Percentiles rank a stretch among this genome's conserved stretches.
These are phyloP conservation scores for Gaultheria prostrata DNA, from an alignment of 148 eudicot genomes.

Conservation along the genomic window DNA sequence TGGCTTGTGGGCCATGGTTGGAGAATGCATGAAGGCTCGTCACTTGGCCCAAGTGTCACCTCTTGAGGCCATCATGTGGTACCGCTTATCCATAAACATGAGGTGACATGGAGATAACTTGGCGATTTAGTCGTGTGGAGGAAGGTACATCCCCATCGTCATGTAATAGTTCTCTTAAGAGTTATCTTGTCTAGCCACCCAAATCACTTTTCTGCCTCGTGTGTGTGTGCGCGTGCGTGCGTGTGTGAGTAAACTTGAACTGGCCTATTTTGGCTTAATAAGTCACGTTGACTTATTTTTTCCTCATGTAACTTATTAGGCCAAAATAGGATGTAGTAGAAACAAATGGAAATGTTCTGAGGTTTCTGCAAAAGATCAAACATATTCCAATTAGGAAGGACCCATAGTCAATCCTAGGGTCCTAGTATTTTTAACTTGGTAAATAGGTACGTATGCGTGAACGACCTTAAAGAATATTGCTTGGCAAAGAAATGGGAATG, in stretches of 20 bases:
- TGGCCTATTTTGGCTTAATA: too few relatives aligned
- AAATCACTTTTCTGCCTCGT: not conserved
- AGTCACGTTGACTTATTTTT: too few relatives aligned
- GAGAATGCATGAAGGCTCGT: not conserved
- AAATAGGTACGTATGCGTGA: slow-evolving; percentile 37
- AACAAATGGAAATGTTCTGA: slow-evolving; percentile 62
- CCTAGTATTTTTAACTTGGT: slow-evolving; percentile 28
- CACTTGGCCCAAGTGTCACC: not conserved
- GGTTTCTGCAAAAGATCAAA: slow-evolving; percentile 48
- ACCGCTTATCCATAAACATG: not conserved
- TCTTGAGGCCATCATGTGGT: not conserved
- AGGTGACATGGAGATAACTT: not conserved
- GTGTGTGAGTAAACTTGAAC: not conserved
- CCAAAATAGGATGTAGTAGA: slow-evolving; percentile 54
- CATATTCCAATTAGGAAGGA: slow-evolving; percentile 60
- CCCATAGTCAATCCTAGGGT: slow-evolving; percentile 59
- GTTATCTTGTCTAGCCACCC: not conserved
- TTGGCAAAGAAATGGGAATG: slow-evolving; percentile 50
- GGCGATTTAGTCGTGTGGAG: not conserved
- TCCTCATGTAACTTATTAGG: slow-evolving; percentile 10
- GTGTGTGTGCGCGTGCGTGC: not conserved
- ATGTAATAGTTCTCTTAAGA: not conserved
- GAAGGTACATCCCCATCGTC: not conserved
- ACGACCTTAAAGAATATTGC: slow-evolving; percentile 41
- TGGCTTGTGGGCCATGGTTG: not conserved